Conservation (phyloP, 768 basidiomycete genomes). For the Tulasnella sp. region DNA sequence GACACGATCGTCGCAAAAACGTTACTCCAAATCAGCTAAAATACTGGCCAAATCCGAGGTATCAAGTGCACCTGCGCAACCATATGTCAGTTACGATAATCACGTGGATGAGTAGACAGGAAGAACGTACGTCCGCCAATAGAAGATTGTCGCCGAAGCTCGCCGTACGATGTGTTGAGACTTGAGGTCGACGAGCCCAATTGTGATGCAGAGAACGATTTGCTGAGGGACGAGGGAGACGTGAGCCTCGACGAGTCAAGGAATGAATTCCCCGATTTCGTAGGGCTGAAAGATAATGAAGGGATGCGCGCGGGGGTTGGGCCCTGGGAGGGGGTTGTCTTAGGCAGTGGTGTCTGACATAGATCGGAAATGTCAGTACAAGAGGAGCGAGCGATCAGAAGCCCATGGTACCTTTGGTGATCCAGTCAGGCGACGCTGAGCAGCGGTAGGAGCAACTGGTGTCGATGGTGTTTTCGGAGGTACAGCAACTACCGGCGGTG, state of each 20-base stretch:
- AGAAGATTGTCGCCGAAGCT: neutral
- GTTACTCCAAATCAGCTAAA: neutral
- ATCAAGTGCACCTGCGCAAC: neutral
- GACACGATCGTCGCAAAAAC: too few species aligned
- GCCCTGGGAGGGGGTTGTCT: neutral
- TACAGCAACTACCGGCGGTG: neutral
- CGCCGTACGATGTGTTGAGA: neutral
- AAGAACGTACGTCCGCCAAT: neutral
- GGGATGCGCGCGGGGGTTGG: neutral
- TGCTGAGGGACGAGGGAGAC: neutral
- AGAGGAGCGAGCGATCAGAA: neutral
- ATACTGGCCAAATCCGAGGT: neutral
- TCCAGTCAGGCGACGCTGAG: constrained; percentile 4
- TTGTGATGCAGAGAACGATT: constrained; percentile 9
- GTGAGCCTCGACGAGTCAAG: constrained; percentile 6
- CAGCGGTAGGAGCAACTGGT: neutral
- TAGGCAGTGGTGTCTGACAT: neutral
- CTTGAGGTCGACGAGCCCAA: neutral
- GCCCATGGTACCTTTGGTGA: neutral
- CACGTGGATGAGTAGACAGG: neutral
- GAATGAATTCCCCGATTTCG: neutral
- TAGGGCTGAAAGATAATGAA: neutral
- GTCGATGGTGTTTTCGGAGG: neutral
- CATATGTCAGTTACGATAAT: neutral
- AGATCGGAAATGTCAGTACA: neutral